These are phyloP conservation scores for Apodospora peruviana DNA, from an alignment of 495 filamentous ascomycete genomes.

Conservation along the genomic window DNA sequence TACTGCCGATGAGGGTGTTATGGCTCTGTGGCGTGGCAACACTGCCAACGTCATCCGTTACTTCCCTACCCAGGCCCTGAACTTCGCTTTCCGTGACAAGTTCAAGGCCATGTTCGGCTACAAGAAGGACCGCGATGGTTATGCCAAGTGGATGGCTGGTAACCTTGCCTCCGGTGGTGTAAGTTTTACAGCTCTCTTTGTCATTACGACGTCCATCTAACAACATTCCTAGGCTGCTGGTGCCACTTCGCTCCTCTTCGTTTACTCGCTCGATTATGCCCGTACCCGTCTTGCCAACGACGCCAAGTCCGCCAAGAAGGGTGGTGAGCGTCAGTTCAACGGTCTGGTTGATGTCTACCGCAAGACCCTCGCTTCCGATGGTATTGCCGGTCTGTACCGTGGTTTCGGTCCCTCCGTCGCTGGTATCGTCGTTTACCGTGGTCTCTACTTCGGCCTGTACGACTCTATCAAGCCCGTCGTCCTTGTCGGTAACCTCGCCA, in stretches of 20 bases:
- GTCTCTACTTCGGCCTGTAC: conserved; percentile 99
- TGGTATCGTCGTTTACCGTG: conserved; percentile 99
- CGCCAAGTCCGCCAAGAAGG: conserved; percentile 91
- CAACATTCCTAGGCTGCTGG: conserved; percentile 67
- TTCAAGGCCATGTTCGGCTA: conserved; percentile 99
- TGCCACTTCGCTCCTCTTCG: conserved; percentile 99
- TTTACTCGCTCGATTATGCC: conserved; percentile 99
- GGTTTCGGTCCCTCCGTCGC: conserved; percentile 98
- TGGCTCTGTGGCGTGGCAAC: conserved; percentile 97
- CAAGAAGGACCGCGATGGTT: conserved; percentile 99
- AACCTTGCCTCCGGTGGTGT: conserved; percentile 99
- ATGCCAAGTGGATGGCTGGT: conserved; percentile 98
- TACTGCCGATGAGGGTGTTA: conserved; percentile 69
- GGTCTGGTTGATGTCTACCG: conserved; percentile 98
- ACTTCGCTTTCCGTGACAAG: conserved; percentile 99
- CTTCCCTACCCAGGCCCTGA: conserved; percentile 99
- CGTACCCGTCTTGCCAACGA: conserved; percentile 99
- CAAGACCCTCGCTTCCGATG: conserved; percentile 98
- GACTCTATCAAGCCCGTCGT: conserved; percentile 99
- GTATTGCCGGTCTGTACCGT: conserved; percentile 99
- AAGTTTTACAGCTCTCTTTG: conserved; percentile 37
- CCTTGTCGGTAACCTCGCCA: conserved; percentile 84
- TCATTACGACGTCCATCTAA: neutral
- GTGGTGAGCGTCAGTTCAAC: conserved; percentile 99
- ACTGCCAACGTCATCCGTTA: conserved; percentile 99